Conservation (phyloP, 1,284 basidiomycete species). For the Trichosporon faecale region DNA sequence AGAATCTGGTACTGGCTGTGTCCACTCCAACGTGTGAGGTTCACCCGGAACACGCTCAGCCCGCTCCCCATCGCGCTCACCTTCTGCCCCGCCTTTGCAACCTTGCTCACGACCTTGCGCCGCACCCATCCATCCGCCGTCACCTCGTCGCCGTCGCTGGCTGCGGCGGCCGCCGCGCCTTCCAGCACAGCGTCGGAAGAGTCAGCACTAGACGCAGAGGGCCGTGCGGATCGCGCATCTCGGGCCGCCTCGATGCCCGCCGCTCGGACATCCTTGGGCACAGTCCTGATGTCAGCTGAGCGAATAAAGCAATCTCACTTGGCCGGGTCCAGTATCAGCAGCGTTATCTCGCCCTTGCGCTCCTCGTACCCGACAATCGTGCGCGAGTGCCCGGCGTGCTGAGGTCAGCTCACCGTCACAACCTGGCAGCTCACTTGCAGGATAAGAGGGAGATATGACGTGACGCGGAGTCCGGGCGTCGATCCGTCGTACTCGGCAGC, state of each 20-base stretch:
- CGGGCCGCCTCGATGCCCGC: conserved; percentile 35
- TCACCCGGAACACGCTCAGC: conserved; percentile 58
- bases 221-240: conserved; percentile 25
- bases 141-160: conserved; percentile 41
- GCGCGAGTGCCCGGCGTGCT: conserved; percentile 78
- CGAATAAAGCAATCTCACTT: conserved; percentile 55
- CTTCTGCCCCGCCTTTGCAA: conserved; percentile 19
- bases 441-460: conserved; percentile 70
- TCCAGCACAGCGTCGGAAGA: conserved; percentile 11
- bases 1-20: conserved; percentile 50
- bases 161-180: conserved; percentile 16
- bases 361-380: conserved; percentile 78
- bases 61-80: conserved; percentile 30
- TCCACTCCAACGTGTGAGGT: conserved; percentile 40
- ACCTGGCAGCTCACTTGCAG: conserved; percentile 53
- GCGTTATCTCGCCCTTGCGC: conserved; percentile 59
- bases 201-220: background rate
- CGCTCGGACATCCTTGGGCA: conserved; percentile 46
- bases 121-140: conserved; percentile 44
- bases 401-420: conserved; percentile 32
- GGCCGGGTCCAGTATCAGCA: conserved; percentile 76
- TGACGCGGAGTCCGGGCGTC: conserved; percentile 53
- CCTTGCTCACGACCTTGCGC: conserved; percentile 35
- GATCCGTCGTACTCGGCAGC: background rate
- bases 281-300: conserved; percentile 28